Base-by-base conservation (phyloP, 495 filamentous ascomycete genomes). In the Thozetella sp. region DNA sequence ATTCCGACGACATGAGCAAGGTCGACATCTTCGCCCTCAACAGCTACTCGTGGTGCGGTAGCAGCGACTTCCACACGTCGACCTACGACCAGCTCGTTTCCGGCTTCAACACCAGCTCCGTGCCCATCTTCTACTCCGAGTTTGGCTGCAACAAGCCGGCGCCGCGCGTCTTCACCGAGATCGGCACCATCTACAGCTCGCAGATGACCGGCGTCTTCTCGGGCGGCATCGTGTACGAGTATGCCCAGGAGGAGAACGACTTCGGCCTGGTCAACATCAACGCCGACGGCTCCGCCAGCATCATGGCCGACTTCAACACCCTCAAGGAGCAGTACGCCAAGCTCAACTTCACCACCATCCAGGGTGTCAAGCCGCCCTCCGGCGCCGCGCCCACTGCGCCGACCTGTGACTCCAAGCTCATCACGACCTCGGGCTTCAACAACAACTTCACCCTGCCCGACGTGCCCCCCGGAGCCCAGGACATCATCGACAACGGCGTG, bases 1-100 rank as follows among this genome's bases (percentile, higher is more conserved):
- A 87, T 25, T 78, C 79, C 27, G 77, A 78, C 50, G 85, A 91
- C 69, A 69, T 75, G 61, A 92, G 90, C 40, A 81, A 83, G 20
- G 84, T 85, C 53, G 94, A 97, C 70, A 85, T 97, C 77, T 97
- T 97, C 67, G 94, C 93, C 51, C 81, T 98, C 59, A 98, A 98
- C 85, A 91, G 87, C 57, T 97, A 98, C 83, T 91, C 89, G 40
- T 98, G 94, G 94, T 98, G 94, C 66, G 93, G 92, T 48, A 78
- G 87, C 43, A 88, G 90, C 54, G 84, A 77, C 61, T 95, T 87
- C 81, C 74, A 82, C 34, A 83, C 82, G 51, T 85, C 88, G 2
- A 81, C 86, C 61, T 98, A 93, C 74, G 77, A 96, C 70, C 72
- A 78, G 15, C 80, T 98, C 2, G 86, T 90, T 45, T 69, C 77